phyloP scores from a whole-genome alignment of 140 eudicot species.

The Oenanthe javanica region DNA sequence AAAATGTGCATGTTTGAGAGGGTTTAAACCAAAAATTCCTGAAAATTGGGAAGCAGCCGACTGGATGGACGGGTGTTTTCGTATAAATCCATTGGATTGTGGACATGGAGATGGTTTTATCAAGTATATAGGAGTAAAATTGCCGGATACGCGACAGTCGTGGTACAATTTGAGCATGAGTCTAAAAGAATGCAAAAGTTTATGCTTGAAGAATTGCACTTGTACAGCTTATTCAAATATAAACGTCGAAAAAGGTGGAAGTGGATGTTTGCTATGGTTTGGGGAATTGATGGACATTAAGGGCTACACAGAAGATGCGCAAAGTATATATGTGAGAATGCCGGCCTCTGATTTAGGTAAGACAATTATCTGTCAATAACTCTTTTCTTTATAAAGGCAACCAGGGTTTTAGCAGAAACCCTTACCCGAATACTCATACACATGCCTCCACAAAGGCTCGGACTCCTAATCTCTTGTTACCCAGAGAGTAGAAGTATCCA shows the following conservation, averaged over 20 bases:
- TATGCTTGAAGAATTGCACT: constrained; percentile 38
- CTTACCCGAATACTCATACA: no score
- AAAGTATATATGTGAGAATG: constrained; percentile 33
- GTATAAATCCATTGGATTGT: constrained; percentile 24
- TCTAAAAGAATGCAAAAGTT: constrained; percentile 22
- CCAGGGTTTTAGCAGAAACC: no score
- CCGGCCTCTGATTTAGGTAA: constrained; percentile 23
- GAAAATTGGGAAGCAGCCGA: constrained; percentile 23
- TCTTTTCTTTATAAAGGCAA: no score
- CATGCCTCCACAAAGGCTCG: no score
- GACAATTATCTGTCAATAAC: not conserved
- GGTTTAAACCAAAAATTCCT: constrained; percentile 25
- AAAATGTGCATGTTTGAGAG: constrained; percentile 28
- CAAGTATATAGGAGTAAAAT: constrained; percentile 20
- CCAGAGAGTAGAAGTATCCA: no score
- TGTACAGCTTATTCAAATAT: constrained; percentile 35
- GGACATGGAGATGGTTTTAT: constrained; percentile 24
- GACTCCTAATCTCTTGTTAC: no score
- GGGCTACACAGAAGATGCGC: constrained; percentile 9
- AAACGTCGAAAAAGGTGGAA: constrained; percentile 22
- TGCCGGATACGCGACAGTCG: constrained; percentile 30
- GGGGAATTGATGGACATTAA: constrained; percentile 31
- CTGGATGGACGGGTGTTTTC: constrained; percentile 35
- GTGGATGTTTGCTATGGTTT: constrained; percentile 40
- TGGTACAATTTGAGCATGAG: constrained; percentile 26